Conservation (phyloP, 768 basidiomycete species). For the Dioszegia aurantiaca region DNA sequence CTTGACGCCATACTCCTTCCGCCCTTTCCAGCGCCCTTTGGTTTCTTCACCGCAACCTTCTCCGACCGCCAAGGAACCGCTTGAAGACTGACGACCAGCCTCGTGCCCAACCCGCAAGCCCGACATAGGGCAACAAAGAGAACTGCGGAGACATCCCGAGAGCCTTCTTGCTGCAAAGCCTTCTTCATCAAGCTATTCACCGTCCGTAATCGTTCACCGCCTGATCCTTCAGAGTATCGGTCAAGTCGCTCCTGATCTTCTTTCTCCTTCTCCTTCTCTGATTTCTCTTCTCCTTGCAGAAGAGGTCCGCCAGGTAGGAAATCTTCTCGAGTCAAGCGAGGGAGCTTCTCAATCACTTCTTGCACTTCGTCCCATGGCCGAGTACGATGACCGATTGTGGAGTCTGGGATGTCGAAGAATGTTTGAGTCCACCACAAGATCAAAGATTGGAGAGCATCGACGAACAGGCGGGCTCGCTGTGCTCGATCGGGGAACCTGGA, state of each 20-base stretch:
- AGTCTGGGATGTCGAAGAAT: conserved; percentile 57
- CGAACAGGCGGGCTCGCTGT: conserved; percentile 82
- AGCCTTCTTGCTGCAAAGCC: conserved; percentile 72
- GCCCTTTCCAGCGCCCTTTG: conserved; percentile 31
- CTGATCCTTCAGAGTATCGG: conserved; percentile 52
- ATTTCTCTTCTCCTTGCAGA: background rate
- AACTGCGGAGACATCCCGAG: conserved; percentile 80
- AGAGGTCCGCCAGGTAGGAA: conserved; percentile 16
- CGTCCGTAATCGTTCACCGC: conserved; percentile 68
- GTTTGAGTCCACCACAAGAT: conserved; percentile 77
- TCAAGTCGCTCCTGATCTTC: conserved; percentile 42
- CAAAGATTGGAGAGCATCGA: conserved; percentile 70
- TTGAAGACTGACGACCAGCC: conserved; percentile 86
- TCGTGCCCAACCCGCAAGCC: conserved; percentile 76
- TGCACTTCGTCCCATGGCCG: conserved; percentile 72
- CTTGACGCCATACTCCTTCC: conserved; percentile 35
- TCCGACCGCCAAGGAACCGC: conserved; percentile 80
- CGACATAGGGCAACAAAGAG: conserved; percentile 87
- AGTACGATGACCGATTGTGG: conserved; percentile 58
- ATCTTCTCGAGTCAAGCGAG: conserved; percentile 43
- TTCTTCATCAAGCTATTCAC: conserved; percentile 92
- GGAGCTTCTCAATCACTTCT: conserved; percentile 46
- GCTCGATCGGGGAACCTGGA: conserved; percentile 74
- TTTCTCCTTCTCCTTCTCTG: conserved; percentile 23
- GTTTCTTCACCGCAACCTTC: conserved; percentile 39